A percentile compares a stretch with the other conserved stretches of the same genome.
Evolutionary conservation across 768 basidiomycete species (phyloP).

Genomic region (Dioszegia hungarica): DNA sequence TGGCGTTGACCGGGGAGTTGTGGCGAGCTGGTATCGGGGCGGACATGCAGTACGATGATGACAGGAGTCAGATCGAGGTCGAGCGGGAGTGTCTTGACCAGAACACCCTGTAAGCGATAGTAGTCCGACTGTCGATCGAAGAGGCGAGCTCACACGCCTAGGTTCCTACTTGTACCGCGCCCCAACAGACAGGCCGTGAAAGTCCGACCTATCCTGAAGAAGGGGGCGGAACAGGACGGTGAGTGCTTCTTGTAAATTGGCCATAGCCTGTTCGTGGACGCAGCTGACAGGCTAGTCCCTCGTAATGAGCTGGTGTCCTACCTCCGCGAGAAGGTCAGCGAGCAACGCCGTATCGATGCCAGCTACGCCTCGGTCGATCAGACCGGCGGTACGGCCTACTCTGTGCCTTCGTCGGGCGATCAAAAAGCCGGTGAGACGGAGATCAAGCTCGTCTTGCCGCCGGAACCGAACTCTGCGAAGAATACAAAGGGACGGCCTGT

Average conservation of each 20-base stretch:
- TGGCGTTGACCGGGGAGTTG: conserved; percentile 40
- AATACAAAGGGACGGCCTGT: conserved; percentile 28
- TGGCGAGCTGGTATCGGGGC: conserved; percentile 46
- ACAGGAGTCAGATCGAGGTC: conserved; percentile 39
- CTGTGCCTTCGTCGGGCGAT: conserved; percentile 23
- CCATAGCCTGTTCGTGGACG: not conserved
- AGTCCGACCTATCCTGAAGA: conserved; percentile 32
- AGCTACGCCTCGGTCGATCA: conserved; percentile 37
- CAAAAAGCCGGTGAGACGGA: conserved; percentile 26
- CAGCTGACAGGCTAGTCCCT: conserved; percentile 25
- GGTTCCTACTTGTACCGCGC: conserved; percentile 42
- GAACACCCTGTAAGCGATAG: conserved; percentile 42
- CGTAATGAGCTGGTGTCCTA: conserved; percentile 38
- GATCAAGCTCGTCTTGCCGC: conserved; percentile 38
- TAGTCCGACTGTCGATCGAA: not conserved
- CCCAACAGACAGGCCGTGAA: conserved; percentile 39
- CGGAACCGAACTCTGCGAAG: conserved; percentile 32
- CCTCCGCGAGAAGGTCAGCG: conserved; percentile 33
- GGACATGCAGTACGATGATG: conserved; percentile 48
- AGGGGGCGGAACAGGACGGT: conserved; percentile 43
- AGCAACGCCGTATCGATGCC: conserved; percentile 44
- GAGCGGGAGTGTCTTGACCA: conserved; percentile 40
- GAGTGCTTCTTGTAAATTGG: conserved; percentile 7
- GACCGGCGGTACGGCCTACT: conserved; percentile 26
- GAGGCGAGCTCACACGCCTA: conserved; percentile 8